phyloP scores from a whole-genome alignment of 805 yeast species.

The Barnettozyma botsteinii region DNA sequence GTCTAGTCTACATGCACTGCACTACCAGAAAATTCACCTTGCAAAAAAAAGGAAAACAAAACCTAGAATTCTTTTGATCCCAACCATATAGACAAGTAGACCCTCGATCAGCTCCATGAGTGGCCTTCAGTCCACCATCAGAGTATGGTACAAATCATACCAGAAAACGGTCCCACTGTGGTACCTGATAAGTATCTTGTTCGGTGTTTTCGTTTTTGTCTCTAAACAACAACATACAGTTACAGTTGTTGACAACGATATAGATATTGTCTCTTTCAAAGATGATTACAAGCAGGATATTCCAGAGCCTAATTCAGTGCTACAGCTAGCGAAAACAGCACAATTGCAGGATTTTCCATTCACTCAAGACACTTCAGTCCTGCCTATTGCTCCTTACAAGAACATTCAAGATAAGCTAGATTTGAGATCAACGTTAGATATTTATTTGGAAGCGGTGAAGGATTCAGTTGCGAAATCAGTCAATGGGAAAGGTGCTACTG shows the following conservation, averaged over 20 bases:
- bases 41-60: not conserved
- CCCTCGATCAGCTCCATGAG: no score
- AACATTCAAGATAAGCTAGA: conserved; percentile 32
- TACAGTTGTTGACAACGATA: conserved; percentile 6
- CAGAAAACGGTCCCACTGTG: conserved; percentile 17
- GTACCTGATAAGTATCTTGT: conserved; percentile 16
- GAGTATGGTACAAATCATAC: conserved; percentile 8
- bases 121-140: not conserved
- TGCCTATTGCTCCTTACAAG: conserved; percentile 34
- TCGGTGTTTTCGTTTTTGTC: conserved; percentile 19
- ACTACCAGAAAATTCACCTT: no score
- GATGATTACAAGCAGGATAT: conserved; percentile 18
- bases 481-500: conserved; percentile 21
- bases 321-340: conserved; percentile 15
- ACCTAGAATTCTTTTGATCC: not conserved
- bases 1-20: no score
- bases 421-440: conserved; percentile 29
- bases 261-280: conserved; percentile 13
- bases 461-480: conserved; percentile 24
- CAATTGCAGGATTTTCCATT: conserved; percentile 28
- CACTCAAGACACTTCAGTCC: conserved; percentile 25
- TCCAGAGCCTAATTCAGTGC: conserved; percentile 17
- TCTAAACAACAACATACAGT: conserved; percentile 2
- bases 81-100: not conserved
- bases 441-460: conserved; percentile 31